Conservation (phyloP, 257 asterid genomes). For the Euphrasia confusa region DNA sequence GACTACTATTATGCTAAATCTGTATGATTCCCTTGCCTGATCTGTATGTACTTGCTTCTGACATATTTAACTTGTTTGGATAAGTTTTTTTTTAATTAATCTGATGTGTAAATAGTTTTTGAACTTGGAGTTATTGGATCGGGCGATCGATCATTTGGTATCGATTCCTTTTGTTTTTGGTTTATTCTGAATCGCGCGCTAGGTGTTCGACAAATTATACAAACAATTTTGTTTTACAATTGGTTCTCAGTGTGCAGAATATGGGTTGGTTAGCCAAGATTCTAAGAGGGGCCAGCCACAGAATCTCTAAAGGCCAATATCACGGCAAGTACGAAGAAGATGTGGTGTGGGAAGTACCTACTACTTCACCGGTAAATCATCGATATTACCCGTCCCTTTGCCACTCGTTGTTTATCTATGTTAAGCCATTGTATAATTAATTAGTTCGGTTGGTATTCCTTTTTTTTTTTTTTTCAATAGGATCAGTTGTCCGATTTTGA, state of each 20-base stretch:
- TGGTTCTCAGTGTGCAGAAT: slow-evolving; percentile 30
- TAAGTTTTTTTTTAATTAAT: not conserved
- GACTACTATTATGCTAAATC: too few relatives aligned
- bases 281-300: slow-evolving; percentile 67
- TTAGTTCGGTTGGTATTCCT: slow-evolving; percentile 15
- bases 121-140: slow-evolving; percentile 15
- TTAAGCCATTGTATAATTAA: slow-evolving; percentile 6
- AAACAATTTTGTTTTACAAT: not conserved
- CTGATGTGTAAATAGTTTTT: slow-evolving; percentile 12
- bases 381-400: slow-evolving; percentile 8
- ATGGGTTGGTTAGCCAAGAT: slow-evolving; percentile 92
- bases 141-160: not conserved
- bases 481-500: slow-evolving; percentile 78
- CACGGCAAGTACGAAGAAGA: slow-evolving; percentile 68
- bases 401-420: slow-evolving; percentile 2
- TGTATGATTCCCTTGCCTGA: not conserved
- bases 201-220: not conserved
- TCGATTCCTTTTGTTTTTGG: slow-evolving; percentile 18
- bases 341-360: slow-evolving; percentile 56
- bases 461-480: slow-evolving; percentile 30
- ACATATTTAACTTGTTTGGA: not conserved
- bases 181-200: slow-evolving; percentile 5
- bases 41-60: not conserved
- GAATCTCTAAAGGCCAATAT: slow-evolving; percentile 60
- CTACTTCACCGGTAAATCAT: slow-evolving; percentile 45